Evolutionary conservation across 176 grass and related monocot genomes (phyloP).

Genomic region (Oryza meyeriana): DNA sequence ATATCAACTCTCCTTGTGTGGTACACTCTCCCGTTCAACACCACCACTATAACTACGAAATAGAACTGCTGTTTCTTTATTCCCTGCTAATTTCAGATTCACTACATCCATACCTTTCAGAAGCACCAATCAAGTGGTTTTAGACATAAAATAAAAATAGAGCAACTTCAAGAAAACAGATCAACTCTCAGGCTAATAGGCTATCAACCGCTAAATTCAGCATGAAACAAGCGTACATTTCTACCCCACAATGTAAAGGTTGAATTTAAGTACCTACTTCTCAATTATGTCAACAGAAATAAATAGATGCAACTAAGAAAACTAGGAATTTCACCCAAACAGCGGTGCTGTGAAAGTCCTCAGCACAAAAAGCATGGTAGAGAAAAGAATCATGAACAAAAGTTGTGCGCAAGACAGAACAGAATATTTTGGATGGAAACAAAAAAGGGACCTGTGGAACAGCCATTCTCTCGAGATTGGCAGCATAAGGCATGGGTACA

Average conservation of each 20-base stretch:
- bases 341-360: not conserved
- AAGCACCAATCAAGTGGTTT: not conserved
- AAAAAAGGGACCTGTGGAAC: slow-evolving; percentile 72
- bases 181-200: not conserved
- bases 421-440: slow-evolving; percentile 18
- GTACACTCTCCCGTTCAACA: not conserved
- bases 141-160: not conserved
- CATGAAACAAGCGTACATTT: not conserved
- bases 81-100: not conserved
- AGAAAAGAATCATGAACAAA: not conserved
- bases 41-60: not conserved
- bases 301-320: slow-evolving; percentile 13
- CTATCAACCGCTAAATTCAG: not conserved
- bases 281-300: not conserved
- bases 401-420: not conserved
- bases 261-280: not conserved
- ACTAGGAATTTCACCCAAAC: not conserved
- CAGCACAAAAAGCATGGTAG: not conserved
- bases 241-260: not conserved
- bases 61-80: not conserved
- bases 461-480: slow-evolving; percentile 94
- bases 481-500: slow-evolving; percentile 95
- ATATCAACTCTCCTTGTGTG: not conserved
- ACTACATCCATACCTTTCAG: not conserved
- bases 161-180: not conserved